Conservation (phyloP, 805 yeast genomes). For the Candida tallmaniae region DNA sequence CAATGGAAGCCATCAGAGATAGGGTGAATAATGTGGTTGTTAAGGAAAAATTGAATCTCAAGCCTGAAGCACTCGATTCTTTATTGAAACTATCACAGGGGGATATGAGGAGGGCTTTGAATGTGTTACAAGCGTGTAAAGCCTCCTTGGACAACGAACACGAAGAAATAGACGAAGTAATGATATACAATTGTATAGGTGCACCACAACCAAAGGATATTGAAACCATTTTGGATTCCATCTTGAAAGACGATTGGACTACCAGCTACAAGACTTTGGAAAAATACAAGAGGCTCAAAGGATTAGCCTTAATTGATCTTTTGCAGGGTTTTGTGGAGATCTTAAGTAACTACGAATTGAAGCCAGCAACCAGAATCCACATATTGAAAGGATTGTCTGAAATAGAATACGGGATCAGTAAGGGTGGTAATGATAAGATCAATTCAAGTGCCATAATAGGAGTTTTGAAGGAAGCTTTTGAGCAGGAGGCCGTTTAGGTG, state of each 20-base stretch:
- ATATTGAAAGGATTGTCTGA: slow-evolving; percentile 74
- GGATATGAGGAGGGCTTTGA: slow-evolving; percentile 93
- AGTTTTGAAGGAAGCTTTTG: slow-evolving; percentile 67
- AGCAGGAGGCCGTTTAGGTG: no score
- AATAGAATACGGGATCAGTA: slow-evolving; percentile 84
- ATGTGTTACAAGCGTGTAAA: slow-evolving; percentile 90
- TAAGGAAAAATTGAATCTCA: slow-evolving; percentile 58
- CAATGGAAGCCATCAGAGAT: slow-evolving; percentile 59
- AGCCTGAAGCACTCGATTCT: slow-evolving; percentile 57
- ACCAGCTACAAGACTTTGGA: slow-evolving; percentile 64
- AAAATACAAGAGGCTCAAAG: slow-evolving; percentile 65
- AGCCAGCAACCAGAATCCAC: slow-evolving; percentile 54
- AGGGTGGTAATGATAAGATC: slow-evolving; percentile 88
- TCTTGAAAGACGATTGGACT: slow-evolving; percentile 85
- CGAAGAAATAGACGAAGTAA: slow-evolving; percentile 54
- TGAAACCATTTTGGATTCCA: slow-evolving; percentile 67
- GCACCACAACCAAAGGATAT: slow-evolving; percentile 90
- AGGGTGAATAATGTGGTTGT: slow-evolving; percentile 67
- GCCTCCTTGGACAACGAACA: slow-evolving; percentile 49
- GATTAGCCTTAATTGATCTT: slow-evolving; percentile 85
- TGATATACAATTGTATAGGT: slow-evolving; percentile 93
- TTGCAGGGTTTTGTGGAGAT: slow-evolving; percentile 72
- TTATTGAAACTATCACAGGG: slow-evolving; percentile 77
- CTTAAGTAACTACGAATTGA: slow-evolving; percentile 63
- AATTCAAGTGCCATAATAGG: slow-evolving; percentile 91